Percentiles rank a stretch among this genome's conserved stretches.
Conservation (phyloP, 2,329 filamentous ascomycete species). For the Curvularia verruculosa region DNA sequence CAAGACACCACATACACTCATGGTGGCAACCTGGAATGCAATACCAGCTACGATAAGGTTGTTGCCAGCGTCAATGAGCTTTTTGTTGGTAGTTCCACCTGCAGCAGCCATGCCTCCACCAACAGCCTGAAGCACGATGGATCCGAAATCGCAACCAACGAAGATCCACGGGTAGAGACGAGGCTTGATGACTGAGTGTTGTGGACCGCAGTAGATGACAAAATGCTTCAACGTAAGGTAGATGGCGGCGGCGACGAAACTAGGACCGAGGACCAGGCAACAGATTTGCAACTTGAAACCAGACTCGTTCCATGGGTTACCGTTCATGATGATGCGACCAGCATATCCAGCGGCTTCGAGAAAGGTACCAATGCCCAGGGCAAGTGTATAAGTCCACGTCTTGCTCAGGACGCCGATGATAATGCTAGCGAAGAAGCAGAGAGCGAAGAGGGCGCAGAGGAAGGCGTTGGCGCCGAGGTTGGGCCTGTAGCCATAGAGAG, state of each 20-base stretch:
- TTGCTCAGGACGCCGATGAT: constrained; percentile 40
- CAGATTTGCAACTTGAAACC: constrained; percentile 54
- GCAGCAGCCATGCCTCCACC: constrained; percentile 62
- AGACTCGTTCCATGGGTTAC: constrained; percentile 51
- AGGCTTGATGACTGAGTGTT: constrained; percentile 49
- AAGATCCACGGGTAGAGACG: constrained; percentile 63
- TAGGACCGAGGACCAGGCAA: constrained; percentile 52
- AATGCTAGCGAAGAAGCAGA: constrained; percentile 26
- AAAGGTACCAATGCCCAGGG: constrained; percentile 49
- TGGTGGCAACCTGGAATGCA: constrained; percentile 60
- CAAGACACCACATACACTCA: constrained; percentile 54
- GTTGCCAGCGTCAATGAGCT: constrained; percentile 52
- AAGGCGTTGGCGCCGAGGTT: constrained; percentile 48
- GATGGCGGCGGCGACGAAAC: constrained; percentile 55
- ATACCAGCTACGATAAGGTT: constrained; percentile 64
- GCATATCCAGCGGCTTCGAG: constrained; percentile 53
- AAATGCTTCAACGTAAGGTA: constrained; percentile 57
- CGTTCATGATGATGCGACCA: constrained; percentile 51
- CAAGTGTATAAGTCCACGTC: constrained; percentile 51
- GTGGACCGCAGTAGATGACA: constrained; percentile 52
- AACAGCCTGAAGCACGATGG: constrained; percentile 61
- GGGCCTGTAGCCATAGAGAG: constrained; percentile 51
- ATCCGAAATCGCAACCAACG: constrained; percentile 62
- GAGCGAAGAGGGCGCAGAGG: constrained; percentile 38
- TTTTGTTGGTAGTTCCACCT: constrained; percentile 34